These are phyloP conservation scores for Tetrapisispora arboricola DNA, from an alignment of 805 yeast genomes.

Conservation along the genomic window DNA sequence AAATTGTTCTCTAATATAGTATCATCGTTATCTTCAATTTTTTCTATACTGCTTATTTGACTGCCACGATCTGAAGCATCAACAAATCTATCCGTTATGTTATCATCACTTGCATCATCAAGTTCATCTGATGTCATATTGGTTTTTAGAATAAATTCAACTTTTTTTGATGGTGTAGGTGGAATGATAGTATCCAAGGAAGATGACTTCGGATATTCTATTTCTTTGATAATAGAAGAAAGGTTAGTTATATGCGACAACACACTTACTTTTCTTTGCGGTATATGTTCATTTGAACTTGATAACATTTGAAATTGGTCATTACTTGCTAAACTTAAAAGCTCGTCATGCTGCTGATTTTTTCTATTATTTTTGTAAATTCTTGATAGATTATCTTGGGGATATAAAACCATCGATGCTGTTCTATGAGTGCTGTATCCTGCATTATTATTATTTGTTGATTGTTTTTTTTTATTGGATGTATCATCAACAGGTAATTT, in stretches of 20 bases:
- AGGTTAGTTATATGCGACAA: conserved; percentile 16
- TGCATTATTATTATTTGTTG: conserved; percentile 5
- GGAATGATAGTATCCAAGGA: conserved; percentile 41
- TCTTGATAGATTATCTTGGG: conserved; percentile 16
- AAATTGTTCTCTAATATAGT: not conserved
- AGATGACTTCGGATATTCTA: conserved; percentile 38
- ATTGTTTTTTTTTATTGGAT: not conserved
- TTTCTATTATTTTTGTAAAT: not conserved
- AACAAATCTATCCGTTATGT: too few species aligned
- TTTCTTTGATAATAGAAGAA: conserved; percentile 20
- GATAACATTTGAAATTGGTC: not conserved
- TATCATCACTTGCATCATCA: not conserved
- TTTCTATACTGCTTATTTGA: too few species aligned
- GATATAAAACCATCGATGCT: conserved; percentile 24
- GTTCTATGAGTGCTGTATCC: too few species aligned
- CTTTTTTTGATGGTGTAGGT: conserved; percentile 57
- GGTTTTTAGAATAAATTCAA: conserved; percentile 35
- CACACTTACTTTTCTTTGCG: conserved; percentile 7
- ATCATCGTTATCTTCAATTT: not conserved
- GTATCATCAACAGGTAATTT: conserved; percentile 9
- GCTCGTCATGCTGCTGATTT: not conserved
- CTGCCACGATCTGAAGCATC: too few species aligned
- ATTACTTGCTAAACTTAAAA: not conserved
- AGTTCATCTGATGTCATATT: conserved; percentile 17
- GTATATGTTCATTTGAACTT: not conserved